Conservation (phyloP, 1,139 yeast species). For the Yamadazyma kanchanaburiensis region DNA sequence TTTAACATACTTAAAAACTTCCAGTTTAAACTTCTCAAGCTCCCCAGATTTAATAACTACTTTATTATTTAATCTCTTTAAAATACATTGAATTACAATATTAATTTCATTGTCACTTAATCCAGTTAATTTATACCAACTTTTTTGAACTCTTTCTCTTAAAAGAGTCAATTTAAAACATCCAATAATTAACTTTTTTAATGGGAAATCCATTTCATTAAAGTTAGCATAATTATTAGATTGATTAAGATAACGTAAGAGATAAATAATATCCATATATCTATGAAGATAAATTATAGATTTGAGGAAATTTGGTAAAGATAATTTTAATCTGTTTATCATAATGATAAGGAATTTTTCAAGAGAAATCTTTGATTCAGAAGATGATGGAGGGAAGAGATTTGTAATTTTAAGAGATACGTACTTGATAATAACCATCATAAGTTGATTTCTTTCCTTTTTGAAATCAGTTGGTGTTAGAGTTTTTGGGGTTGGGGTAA, state of each 20-base stretch:
- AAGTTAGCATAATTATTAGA: conserved; percentile 43
- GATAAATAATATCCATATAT: conserved; percentile 48
- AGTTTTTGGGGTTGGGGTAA: background rate
- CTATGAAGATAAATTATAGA: conserved; percentile 44
- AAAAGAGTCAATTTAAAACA: conserved; percentile 42
- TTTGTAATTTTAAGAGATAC: conserved; percentile 44
- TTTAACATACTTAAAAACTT: conserved; percentile 42
- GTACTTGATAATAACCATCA: conserved; percentile 45
- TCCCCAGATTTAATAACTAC: conserved; percentile 38
- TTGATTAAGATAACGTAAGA: conserved; percentile 46
- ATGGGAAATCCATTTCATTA: conserved; percentile 45
- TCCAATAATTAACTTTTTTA: conserved; percentile 43
- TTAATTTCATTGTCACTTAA: conserved; percentile 36
- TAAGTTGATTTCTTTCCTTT: conserved; percentile 28
- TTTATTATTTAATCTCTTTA: conserved; percentile 43
- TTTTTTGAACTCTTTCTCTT: conserved; percentile 23
- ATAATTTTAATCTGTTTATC: conserved; percentile 35
- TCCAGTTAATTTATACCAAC: conserved; percentile 40
- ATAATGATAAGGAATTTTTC: conserved; percentile 41
- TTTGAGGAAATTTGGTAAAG: conserved; percentile 38
- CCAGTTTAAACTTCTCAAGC: conserved; percentile 35
- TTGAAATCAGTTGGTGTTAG: conserved; percentile 39
- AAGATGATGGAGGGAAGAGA: conserved; percentile 42
- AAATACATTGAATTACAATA: conserved; percentile 34
- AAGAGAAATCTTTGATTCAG: conserved; percentile 34